Base-by-base conservation (phyloP, 1,284 basidiomycete genomes). In the Ceratobasidium sp. region DNA sequence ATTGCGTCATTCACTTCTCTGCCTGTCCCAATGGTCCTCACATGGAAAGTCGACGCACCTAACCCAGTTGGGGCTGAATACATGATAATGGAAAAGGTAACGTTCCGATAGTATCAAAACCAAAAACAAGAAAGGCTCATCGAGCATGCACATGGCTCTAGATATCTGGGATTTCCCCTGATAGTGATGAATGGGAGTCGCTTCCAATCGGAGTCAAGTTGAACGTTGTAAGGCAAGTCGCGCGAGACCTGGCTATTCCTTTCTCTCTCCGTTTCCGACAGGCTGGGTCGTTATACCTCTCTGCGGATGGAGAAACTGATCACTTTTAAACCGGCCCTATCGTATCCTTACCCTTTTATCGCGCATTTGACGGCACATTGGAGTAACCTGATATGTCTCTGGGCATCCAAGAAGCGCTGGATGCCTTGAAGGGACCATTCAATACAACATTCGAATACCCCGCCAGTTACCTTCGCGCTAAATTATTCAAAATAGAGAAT, bases 1-100 rank as follows among this genome's bases (percentile, higher is more conserved):
- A 23, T 48, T 23, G 46, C 46, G 21, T 18, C 46, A 1, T 21
- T 21, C n/a, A 48, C 46, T 8, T 23, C n/a, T 21, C n/a, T 77
- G 26, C 75, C 72, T 28, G 72, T 75, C 30, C 76, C 77, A 2
- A 48, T 45, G 58, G 72, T 77, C 16, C 69, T 74, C 48, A 43
- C 59, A 5, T 77, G 74, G 69, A 75, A 74, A 45, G 53, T 76
- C 16, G 74, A 76, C 50, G 53, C 45, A 30, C 48, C 57, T 43
- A 77, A 76, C 65, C 59, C 73, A 4, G 76, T 75, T 32, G 76
- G 77, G 21, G 57, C 58, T 16, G 77, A 77, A 61, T 77, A 77
- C 64, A 76, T 77, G 77, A 75, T 77, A 26, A 62, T 77, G 45
- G 62, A 77, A 59, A 77, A 76, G 73, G 76, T 76, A n/a, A n/a